These are phyloP conservation scores for Scedosporium minutisporum DNA, from an alignment of 2,329 filamentous ascomycete genomes.

Conservation along the genomic window DNA sequence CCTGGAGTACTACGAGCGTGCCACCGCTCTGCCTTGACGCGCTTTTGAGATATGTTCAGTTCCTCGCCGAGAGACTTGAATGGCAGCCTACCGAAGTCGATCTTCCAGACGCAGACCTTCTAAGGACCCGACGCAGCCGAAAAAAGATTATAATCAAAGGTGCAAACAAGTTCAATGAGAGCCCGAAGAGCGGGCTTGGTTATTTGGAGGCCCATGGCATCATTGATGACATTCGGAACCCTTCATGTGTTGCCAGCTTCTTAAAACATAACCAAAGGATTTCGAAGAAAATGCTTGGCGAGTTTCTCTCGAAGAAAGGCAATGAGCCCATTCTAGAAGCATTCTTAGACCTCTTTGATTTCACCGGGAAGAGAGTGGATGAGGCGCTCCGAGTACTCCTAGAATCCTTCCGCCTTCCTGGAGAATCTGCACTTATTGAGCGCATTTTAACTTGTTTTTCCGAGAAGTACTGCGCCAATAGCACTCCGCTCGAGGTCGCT, in stretches of 20 bases:
- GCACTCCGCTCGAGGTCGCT: conserved; percentile 63
- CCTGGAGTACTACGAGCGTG: conserved; percentile 98
- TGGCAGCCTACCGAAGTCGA: conserved; percentile 50
- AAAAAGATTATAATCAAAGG: conserved; percentile 88
- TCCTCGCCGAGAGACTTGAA: conserved; percentile 76
- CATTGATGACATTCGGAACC: conserved; percentile 65
- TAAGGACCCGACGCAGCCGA: conserved; percentile 64
- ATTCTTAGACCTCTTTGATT: conserved; percentile 83
- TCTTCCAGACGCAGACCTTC: conserved; percentile 46
- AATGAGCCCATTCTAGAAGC: conserved; percentile 78
- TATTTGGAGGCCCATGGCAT: conserved; percentile 80
- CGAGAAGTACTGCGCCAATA: conserved; percentile 68
- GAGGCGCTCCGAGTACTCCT: conserved; percentile 82
- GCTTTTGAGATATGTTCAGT: conserved; percentile 81
- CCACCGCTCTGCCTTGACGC: conserved; percentile 91
- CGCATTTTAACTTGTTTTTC: conserved; percentile 82
- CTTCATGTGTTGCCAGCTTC: conserved; percentile 74
- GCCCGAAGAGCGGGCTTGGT: conserved; percentile 77
- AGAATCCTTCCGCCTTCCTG: conserved; percentile 85
- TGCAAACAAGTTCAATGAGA: conserved; percentile 88
- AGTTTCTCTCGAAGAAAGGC: conserved; percentile 83
- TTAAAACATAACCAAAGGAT: conserved; percentile 78
- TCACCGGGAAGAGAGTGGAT: conserved; percentile 75
- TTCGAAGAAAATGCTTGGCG: conserved; percentile 83
- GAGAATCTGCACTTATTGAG: conserved; percentile 87